A percentile compares a stretch with the other conserved stretches of the same genome.
Evolutionary conservation across 768 basidiomycete genomes (phyloP).

Genomic region (Psilocybe cyanescens): DNA sequence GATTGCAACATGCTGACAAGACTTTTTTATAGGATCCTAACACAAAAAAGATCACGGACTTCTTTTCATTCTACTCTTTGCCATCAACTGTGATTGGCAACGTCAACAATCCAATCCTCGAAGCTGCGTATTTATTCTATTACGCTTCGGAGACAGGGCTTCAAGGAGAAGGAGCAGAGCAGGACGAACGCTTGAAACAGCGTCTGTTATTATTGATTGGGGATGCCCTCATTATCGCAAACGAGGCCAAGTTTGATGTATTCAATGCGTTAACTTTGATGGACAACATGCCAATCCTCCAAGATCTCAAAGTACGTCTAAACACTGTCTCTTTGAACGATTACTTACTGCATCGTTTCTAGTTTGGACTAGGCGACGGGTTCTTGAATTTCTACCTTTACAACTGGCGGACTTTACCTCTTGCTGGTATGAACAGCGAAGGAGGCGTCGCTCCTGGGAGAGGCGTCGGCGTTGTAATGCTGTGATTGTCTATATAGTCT

Average conservation of each 20-base stretch:
- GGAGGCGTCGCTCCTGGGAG: slow-evolving; percentile 62
- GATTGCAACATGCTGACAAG: background rate
- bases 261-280: slow-evolving; percentile 94
- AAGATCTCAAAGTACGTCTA: slow-evolving; percentile 75
- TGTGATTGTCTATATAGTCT: slow-evolving; percentile 33
- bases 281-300: slow-evolving; percentile 86
- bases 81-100: slow-evolving; percentile 91
- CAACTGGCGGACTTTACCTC: slow-evolving; percentile 87
- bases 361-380: slow-evolving; percentile 96
- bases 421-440: slow-evolving; percentile 71
- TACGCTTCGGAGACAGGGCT: slow-evolving; percentile 87
- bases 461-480: slow-evolving; percentile 94
- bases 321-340: background rate
- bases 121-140: slow-evolving; percentile 96
- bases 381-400: slow-evolving; percentile 91
- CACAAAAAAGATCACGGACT: slow-evolving; percentile 87
- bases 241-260: slow-evolving; percentile 90
- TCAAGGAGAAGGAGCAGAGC: slow-evolving; percentile 50
- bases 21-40: slow-evolving; percentile 64
- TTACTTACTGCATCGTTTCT: slow-evolving; percentile 10
- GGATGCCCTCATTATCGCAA: slow-evolving; percentile 83
- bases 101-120: slow-evolving; percentile 69
- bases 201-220: slow-evolving; percentile 73
- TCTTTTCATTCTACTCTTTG: slow-evolving; percentile 96
- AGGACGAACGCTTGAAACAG: slow-evolving; percentile 64